phyloP scores from a whole-genome alignment of 176 grass and related monocot genomes.

The Coix lacrymajobi region DNA sequence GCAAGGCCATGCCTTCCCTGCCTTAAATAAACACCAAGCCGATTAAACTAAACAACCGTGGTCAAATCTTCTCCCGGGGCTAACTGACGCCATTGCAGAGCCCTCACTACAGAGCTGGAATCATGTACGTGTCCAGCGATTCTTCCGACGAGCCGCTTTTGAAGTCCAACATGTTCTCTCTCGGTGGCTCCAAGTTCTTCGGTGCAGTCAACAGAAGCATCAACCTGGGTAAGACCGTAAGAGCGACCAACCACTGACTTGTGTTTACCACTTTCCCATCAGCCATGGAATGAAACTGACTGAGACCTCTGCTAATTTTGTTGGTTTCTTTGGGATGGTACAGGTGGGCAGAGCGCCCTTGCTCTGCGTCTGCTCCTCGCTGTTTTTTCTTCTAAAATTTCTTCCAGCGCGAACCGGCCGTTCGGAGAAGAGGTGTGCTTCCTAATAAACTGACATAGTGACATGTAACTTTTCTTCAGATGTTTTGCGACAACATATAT shows the following conservation, averaged over 20 bases:
- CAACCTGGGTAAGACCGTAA: slow-evolving; percentile 66
- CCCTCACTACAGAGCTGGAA: slow-evolving; percentile 78
- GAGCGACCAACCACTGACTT: not conserved
- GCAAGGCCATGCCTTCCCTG: slow-evolving; percentile 29
- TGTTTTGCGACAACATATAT: not conserved
- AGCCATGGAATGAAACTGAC: not conserved
- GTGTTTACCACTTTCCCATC: not conserved
- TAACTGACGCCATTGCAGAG: slow-evolving; percentile 59
- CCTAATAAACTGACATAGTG: not conserved
- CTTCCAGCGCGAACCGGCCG: slow-evolving; percentile 54
- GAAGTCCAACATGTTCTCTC: slow-evolving; percentile 82
- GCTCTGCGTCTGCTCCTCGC: slow-evolving; percentile 88
- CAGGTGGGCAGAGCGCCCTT: slow-evolving; percentile 89
- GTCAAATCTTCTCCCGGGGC: not conserved
- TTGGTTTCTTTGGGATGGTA: not conserved
- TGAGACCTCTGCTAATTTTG: not conserved
- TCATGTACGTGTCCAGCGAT: slow-evolving; percentile 65
- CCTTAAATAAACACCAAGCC: not conserved
- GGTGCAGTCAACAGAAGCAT: slow-evolving; percentile 86
- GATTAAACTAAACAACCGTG: not conserved
- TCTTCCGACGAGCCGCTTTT: slow-evolving; percentile 45
- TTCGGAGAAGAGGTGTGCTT: slow-evolving; percentile 91
- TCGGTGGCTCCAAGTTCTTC: slow-evolving; percentile 68
- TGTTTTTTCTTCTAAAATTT: slow-evolving; percentile 85
- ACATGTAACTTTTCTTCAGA: not conserved